phyloP scores from a whole-genome alignment of 305 asterid genomes.

The Fraxinus angustifolia region DNA sequence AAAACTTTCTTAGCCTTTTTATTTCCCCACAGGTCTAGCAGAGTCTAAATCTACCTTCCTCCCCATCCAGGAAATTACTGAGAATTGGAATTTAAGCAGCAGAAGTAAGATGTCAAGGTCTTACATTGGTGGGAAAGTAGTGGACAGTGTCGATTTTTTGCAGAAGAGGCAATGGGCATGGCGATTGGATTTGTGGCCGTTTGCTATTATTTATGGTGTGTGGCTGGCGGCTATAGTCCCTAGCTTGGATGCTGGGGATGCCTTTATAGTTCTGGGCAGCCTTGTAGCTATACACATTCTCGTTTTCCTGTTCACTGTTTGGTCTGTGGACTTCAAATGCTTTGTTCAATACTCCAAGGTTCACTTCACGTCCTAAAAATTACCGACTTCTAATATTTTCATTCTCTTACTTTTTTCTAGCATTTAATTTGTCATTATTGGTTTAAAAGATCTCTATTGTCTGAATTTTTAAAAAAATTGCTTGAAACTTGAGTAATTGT shows the following conservation, averaged over 20 bases:
- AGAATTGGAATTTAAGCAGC: constrained; percentile 24
- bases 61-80: constrained; percentile 21
- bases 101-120: constrained; percentile 61
- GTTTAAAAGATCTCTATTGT: background rate
- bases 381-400: background rate
- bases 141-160: constrained; percentile 79
- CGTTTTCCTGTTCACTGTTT: constrained; percentile 82
- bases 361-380: background rate
- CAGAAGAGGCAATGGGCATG: constrained; percentile 74
- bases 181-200: constrained; percentile 91
- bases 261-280: constrained; percentile 67
- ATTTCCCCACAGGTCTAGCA: background rate
- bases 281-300: constrained; percentile 58
- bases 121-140: constrained; percentile 91
- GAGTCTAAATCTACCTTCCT: background rate
- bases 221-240: constrained; percentile 77
- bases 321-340: constrained; percentile 90
- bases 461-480: background rate
- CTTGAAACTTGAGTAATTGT: constrained; percentile 7
- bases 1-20: background rate
- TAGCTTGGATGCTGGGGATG: constrained; percentile 76
- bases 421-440: background rate
- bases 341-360: constrained; percentile 81
- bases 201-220: constrained; percentile 57
- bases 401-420: background rate